phyloP scores from a whole-genome alignment of 179 eudicot genomes.

The Beta lomatogona region DNA sequence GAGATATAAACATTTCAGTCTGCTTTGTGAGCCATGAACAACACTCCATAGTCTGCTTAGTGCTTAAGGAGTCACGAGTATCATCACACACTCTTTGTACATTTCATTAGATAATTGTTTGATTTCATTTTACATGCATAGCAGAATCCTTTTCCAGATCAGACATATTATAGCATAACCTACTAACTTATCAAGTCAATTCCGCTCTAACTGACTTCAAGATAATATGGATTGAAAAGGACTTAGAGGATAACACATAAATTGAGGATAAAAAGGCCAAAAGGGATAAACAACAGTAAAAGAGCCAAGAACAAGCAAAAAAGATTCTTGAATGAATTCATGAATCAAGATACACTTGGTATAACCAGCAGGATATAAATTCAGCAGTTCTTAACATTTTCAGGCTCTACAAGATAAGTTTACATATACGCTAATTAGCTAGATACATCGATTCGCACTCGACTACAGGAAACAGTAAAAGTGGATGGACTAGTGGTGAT shows the following conservation, averaged over 20 bases:
- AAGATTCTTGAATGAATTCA: no score
- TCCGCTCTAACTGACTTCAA: not conserved
- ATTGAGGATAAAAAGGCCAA: not conserved
- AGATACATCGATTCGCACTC: not conserved
- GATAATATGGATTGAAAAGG: no score
- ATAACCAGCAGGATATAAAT: not conserved
- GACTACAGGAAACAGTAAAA: not conserved
- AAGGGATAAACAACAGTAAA: not conserved
- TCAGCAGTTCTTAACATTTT: not conserved
- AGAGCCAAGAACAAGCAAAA: not conserved
- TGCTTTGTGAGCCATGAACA: not conserved
- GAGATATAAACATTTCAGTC: not conserved
- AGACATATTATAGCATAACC: not conserved
- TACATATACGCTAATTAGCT: conserved; percentile 4
- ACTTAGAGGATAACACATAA: not conserved
- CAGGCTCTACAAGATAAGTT: conserved; percentile 3
- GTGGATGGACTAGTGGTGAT: not conserved
- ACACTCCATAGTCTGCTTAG: no score
- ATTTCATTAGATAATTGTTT: no score
- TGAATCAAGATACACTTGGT: not conserved
- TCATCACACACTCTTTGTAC: not conserved
- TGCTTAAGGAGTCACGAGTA: not conserved
- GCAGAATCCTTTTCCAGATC: not conserved
- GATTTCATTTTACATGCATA: not conserved
- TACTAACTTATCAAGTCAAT: not conserved